These are phyloP conservation scores for Castanospermum australe DNA, from an alignment of 306 rosid species.

Conservation along the genomic window DNA sequence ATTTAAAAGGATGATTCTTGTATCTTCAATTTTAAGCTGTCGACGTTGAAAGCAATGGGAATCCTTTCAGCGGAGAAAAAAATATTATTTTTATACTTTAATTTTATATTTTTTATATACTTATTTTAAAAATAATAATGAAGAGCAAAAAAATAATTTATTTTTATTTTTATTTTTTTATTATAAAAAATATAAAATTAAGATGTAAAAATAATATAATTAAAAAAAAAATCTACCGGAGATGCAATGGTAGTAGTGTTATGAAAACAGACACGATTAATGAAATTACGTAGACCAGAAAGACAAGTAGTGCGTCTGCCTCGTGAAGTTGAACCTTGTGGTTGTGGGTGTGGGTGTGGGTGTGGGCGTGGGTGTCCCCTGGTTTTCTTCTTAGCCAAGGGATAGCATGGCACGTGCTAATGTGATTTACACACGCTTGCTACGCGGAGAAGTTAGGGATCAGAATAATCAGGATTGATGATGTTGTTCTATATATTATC, in stretches of 20 bases:
- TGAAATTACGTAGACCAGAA: background rate
- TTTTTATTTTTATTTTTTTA: no score
- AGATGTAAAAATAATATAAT: background rate
- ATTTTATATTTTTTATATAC: no score
- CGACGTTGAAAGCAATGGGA: background rate
- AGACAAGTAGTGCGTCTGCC: background rate
- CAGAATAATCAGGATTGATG: background rate
- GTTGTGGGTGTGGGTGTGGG: background rate
- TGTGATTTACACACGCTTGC: constrained; percentile 22
- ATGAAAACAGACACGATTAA: constrained; percentile 10
- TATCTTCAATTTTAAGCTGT: background rate
- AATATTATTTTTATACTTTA: no score
- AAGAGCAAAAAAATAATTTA: no score
- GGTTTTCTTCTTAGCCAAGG: constrained; percentile 3
- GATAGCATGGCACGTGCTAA: background rate
- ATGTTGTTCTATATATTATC: constrained; percentile 6
- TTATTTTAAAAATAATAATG: no score
- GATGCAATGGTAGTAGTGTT: background rate
- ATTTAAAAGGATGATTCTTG: background rate
- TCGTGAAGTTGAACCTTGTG: background rate
- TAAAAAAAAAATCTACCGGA: background rate
- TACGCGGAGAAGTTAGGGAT: constrained; percentile 28
- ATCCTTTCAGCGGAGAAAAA: no score
- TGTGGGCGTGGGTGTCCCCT: background rate
- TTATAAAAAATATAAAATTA: no score